phyloP scores from a whole-genome alignment of 352 stramenopile genomes.

The Phytopythium ostracodes region DNA sequence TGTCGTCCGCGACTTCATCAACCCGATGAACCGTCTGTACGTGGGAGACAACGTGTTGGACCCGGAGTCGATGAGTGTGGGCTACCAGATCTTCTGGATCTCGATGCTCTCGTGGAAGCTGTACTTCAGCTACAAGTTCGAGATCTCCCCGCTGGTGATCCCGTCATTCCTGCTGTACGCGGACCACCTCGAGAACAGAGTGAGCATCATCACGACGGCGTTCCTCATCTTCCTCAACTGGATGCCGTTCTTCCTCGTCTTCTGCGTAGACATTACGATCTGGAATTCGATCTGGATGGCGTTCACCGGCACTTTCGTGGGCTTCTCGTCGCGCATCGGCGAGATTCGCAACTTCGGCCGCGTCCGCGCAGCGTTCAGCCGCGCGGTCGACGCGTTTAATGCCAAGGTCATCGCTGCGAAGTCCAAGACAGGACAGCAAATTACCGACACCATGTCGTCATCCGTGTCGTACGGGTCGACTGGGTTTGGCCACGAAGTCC shows the following conservation, averaged over 20 bases:
- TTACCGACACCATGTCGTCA: conserved; percentile 24
- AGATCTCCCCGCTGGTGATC: conserved; percentile 94
- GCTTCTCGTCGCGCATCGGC: conserved; percentile 95
- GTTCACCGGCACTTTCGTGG: conserved; percentile 95
- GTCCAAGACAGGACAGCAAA: conserved; percentile 72
- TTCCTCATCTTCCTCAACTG: conserved; percentile 95
- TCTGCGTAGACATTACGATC: conserved; percentile 98
- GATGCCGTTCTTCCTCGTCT: conserved; percentile 97
- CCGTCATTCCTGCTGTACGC: conserved; percentile 95
- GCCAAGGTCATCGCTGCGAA: conserved; percentile 73
- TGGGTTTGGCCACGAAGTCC: conserved; percentile 47
- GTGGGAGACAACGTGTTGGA: conserved; percentile 96
- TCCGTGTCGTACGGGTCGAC: conserved; percentile 46
- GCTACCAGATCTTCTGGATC: conserved; percentile 95
- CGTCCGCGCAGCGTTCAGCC: conserved; percentile 84
- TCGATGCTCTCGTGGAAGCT: conserved; percentile 96
- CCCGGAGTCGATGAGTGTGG: conserved; percentile 83
- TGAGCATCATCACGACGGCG: conserved; percentile 78
- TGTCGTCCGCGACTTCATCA: conserved; percentile 80
- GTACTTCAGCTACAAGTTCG: conserved; percentile 98
- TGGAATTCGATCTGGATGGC: conserved; percentile 98
- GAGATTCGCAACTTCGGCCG: conserved; percentile 93
- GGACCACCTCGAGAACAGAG: conserved; percentile 91
- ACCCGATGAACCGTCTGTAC: conserved; percentile 96
- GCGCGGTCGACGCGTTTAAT: conserved; percentile 84